Evolutionary conservation across 305 asterid species (phyloP).

Genomic region (Solanum hybrid): DNA sequence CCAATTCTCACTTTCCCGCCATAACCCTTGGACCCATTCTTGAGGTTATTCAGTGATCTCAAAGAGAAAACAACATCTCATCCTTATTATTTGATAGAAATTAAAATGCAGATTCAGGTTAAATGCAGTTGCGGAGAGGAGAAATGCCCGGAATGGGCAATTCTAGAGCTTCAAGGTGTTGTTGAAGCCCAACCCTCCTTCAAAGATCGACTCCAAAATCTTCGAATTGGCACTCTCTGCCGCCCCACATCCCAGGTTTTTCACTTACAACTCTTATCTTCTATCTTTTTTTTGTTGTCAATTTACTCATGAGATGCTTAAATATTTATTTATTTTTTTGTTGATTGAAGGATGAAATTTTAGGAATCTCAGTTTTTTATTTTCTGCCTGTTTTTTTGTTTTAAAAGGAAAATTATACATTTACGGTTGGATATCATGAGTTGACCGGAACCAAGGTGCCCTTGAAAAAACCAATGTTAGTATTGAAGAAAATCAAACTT

Average conservation of each 20-base stretch:
- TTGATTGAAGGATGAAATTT: neutral
- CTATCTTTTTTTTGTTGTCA: neutral
- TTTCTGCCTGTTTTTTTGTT: constrained; percentile 7
- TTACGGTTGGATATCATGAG: constrained; percentile 93
- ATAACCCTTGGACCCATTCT: neutral
- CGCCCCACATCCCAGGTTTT: constrained; percentile 80
- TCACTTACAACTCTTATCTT: neutral
- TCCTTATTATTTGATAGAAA: neutral
- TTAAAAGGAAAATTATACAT: constrained; percentile 64
- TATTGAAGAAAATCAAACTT: constrained; percentile 62
- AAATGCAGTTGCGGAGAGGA: constrained; percentile 85
- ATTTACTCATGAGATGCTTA: neutral
- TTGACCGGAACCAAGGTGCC: constrained; percentile 65
- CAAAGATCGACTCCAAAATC: constrained; percentile 49
- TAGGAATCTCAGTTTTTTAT: neutral
- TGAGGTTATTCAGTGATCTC: neutral
- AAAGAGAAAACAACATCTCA: neutral
- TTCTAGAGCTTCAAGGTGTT: constrained; percentile 83
- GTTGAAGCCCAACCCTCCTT: constrained; percentile 68
- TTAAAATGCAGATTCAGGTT: constrained; percentile 58
- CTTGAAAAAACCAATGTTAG: constrained; percentile 80
- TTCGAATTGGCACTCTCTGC: constrained; percentile 78
- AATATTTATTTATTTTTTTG: neutral
- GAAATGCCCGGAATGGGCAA: constrained; percentile 83
- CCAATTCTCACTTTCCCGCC: neutral